These are phyloP conservation scores for Funneliformis mosseae DNA, from an alignment of 192 early-diverging fungal genomes.

Conservation along the genomic window DNA sequence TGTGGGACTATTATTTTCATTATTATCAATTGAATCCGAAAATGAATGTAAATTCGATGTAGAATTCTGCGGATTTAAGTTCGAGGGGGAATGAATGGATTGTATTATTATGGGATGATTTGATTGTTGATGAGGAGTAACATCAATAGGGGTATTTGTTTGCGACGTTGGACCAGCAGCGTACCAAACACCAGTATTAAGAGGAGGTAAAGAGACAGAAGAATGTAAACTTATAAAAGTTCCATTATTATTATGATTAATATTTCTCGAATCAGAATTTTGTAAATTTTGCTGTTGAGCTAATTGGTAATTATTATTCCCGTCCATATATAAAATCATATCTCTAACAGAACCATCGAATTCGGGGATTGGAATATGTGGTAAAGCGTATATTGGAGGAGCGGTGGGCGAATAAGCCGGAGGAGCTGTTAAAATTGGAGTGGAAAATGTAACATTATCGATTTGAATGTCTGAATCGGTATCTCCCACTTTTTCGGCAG, in stretches of 20 bases:
- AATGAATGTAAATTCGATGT: neutral
- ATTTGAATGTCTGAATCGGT: neutral
- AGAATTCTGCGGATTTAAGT: no score
- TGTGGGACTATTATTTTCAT: neutral
- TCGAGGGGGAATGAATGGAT: no score
- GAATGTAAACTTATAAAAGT: neutral
- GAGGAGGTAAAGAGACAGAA: no score
- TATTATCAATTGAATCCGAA: neutral
- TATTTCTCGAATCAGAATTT: neutral
- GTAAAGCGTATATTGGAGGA: slow-evolving; percentile 3
- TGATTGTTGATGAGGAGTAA: no score
- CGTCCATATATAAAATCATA: neutral
- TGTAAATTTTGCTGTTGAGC: neutral
- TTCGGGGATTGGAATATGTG: neutral
- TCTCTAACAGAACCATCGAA: neutral
- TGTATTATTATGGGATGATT: neutral
- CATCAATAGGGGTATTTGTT: neutral
- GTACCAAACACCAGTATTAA: neutral
- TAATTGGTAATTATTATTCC: neutral
- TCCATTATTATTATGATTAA: neutral
- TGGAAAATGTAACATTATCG: neutral
- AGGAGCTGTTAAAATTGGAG: neutral
- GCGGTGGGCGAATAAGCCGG: slow-evolving; percentile 29
- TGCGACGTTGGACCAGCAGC: neutral
- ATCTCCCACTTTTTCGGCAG: neutral